These are phyloP conservation scores for Aristolochia contorta DNA, from an alignment of 164 flowering plant species.

Conservation along the genomic window DNA sequence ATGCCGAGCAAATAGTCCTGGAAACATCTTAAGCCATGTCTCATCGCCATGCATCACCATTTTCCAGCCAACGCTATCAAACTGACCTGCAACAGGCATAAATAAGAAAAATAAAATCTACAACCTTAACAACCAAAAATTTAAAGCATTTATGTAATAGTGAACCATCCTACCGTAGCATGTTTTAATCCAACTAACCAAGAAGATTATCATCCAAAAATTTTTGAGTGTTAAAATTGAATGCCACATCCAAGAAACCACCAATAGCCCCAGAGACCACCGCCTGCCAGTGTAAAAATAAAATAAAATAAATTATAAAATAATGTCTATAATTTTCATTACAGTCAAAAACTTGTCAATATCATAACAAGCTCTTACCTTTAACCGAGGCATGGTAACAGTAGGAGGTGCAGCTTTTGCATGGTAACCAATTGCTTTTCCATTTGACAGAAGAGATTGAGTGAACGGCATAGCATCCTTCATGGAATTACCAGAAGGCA, in stretches of 20 bases:
- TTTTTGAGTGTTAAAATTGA: constrained; percentile 90
- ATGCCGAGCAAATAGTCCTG: constrained; percentile 60
- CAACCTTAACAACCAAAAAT: not conserved
- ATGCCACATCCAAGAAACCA: constrained; percentile 86
- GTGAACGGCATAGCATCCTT: constrained; percentile 86
- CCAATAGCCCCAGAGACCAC: constrained; percentile 92
- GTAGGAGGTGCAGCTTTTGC: constrained; percentile 97
- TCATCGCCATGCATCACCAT: constrained; percentile 98
- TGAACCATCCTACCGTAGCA: constrained; percentile 3
- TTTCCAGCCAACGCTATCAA: constrained; percentile 63
- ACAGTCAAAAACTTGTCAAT: not conserved
- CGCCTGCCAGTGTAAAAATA: constrained; percentile 40
- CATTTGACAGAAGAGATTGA: constrained; percentile 57
- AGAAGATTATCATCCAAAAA: constrained; percentile 84
- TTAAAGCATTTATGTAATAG: not conserved
- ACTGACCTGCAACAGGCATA: constrained; percentile 41
- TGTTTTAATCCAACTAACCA: constrained; percentile 36
- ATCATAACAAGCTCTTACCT: constrained; percentile 47
- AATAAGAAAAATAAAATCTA: not conserved
- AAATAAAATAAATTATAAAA: not conserved
- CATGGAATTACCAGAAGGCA: constrained; percentile 46
- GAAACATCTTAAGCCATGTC: constrained; percentile 97
- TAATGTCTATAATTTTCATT: not conserved
- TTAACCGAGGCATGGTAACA: constrained; percentile 97
- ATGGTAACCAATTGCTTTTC: constrained; percentile 77